Conservation (phyloP, 352 stramenopile species). For the Chrysophaeum taylorii region DNA sequence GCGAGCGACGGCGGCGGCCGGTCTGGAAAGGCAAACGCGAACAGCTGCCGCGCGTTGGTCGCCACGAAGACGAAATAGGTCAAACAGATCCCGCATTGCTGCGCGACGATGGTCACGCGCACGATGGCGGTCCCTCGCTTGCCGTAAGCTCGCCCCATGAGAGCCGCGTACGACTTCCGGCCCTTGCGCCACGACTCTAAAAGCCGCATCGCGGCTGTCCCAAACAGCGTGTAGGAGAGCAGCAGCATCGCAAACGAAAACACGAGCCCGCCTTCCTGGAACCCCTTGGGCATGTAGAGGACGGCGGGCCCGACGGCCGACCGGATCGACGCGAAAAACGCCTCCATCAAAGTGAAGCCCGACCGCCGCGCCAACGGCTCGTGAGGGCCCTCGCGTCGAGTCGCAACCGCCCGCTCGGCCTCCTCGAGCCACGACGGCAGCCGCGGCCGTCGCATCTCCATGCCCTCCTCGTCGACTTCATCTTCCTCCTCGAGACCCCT, state of each 20-base stretch:
- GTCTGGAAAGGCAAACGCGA: neutral
- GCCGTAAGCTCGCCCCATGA: neutral
- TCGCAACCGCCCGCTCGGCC: neutral
- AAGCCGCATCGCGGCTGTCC: neutral
- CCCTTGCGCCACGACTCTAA: neutral
- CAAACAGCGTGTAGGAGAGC: neutral
- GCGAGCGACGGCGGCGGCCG: neutral
- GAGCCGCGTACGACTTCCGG: neutral
- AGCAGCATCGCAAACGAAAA: neutral
- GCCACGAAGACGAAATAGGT: conserved; percentile 14
- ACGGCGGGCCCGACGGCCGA: neutral
- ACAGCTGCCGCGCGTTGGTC: neutral
- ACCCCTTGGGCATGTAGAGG: conserved; percentile 11
- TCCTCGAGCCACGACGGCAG: conserved; percentile 8
- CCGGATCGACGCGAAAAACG: neutral
- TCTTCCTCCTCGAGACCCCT: neutral
- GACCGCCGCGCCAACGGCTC: neutral
- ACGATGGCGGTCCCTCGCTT: neutral
- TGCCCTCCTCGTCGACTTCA: neutral
- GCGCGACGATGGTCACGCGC: neutral
- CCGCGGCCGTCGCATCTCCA: neutral
- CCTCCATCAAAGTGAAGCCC: neutral
- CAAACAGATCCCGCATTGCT: conserved; percentile 15
- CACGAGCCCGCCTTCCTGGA: conserved; percentile 5
- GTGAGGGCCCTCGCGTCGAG: neutral